A percentile compares a stretch with the other conserved stretches of the same genome.
These are phyloP conservation scores for Aurinia saxatilis DNA, from an alignment of 345 rosid genomes.

Conservation along the genomic window DNA sequence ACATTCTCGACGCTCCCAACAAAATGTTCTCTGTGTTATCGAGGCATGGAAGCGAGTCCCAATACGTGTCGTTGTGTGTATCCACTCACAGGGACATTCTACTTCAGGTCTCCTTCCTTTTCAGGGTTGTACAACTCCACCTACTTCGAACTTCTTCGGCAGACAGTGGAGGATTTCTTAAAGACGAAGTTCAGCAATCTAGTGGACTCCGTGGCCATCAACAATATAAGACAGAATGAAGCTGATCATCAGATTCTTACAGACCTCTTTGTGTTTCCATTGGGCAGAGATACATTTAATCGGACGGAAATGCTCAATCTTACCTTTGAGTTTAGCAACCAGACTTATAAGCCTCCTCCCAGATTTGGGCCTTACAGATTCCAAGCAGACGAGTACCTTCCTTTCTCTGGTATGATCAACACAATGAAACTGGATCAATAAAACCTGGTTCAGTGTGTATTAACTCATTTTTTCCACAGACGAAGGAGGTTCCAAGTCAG, in stretches of 20 bases:
- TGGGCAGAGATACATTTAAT: conserved; percentile 39
- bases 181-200: conserved; percentile 41
- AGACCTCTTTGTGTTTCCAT: conserved; percentile 50
- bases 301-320: conserved; percentile 34
- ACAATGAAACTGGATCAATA: background rate
- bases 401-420: conserved; percentile 45
- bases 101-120: conserved; percentile 62
- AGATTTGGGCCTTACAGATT: conserved; percentile 60
- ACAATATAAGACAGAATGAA: conserved; percentile 47
- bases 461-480: background rate
- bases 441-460: background rate
- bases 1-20: conserved; percentile 35
- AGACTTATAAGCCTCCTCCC: conserved; percentile 49
- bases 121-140: conserved; percentile 41
- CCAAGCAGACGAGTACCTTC: conserved; percentile 23
- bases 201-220: conserved; percentile 52
- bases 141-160: conserved; percentile 32
- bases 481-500: conserved; percentile 30
- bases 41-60: conserved; percentile 44
- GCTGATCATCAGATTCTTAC: conserved; percentile 37
- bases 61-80: conserved; percentile 52
- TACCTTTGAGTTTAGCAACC: conserved; percentile 55
- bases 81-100: conserved; percentile 58
- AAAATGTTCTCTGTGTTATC: conserved; percentile 40
- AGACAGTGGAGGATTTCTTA: conserved; percentile 20